phyloP scores from a whole-genome alignment of 768 basidiomycete species.

The Coprinopsis cinerea region DNA sequence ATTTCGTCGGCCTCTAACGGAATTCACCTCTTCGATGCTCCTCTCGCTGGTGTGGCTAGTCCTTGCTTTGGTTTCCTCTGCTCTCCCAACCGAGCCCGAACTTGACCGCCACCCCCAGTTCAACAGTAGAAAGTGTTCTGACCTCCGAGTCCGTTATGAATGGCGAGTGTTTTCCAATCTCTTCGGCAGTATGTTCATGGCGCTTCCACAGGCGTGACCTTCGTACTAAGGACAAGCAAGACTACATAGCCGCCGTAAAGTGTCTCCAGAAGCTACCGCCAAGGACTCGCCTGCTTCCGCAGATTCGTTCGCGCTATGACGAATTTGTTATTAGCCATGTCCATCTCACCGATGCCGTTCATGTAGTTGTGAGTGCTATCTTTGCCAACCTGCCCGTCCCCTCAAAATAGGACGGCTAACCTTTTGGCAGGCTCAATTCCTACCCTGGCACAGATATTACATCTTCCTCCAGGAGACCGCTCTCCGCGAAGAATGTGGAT shows the following conservation, averaged over 20 bases:
- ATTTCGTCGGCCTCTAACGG: background rate
- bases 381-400: background rate
- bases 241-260: conserved; percentile 27
- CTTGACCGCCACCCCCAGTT: background rate
- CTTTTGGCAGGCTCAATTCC: conserved; percentile 25
- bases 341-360: conserved; percentile 21
- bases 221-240: conserved; percentile 16
- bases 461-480: conserved; percentile 26
- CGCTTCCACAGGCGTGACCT: background rate
- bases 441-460: conserved; percentile 33
- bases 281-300: conserved; percentile 14
- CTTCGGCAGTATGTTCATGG: background rate
- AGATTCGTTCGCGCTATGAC: conserved; percentile 30
- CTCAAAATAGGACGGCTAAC: background rate
- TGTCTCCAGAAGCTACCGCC: conserved; percentile 29
- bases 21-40: background rate
- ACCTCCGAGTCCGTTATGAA: background rate
- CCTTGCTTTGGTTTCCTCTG: background rate
- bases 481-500: conserved; percentile 30
- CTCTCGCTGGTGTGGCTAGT: background rate
- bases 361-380: conserved; percentile 25
- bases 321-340: conserved; percentile 35
- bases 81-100: background rate
- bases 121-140: background rate
- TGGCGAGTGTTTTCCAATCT: background rate